A percentile compares a stretch with the other conserved stretches of the same genome.
Evolutionary conservation across 2,329 filamentous ascomycete genomes (phyloP).

Genomic region (Rhytidhysteron rufulum): DNA sequence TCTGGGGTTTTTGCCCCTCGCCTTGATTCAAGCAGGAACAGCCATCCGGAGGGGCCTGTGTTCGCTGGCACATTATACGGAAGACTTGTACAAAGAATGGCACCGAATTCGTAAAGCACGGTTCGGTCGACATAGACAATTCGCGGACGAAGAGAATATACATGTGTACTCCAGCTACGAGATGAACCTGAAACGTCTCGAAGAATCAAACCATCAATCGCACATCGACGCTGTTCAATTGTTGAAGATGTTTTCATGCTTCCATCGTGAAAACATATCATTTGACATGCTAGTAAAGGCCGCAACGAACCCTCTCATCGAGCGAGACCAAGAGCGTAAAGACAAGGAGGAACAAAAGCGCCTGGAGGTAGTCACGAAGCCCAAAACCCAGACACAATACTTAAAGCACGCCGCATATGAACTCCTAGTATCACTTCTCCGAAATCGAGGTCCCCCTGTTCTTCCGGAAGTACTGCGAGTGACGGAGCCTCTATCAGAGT

Average conservation of each 20-base stretch:
- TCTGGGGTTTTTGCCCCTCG: slow-evolving; percentile 24
- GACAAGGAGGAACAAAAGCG: not conserved
- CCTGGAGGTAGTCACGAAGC: not conserved
- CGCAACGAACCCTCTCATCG: slow-evolving; percentile 12
- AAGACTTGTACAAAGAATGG: slow-evolving; percentile 13
- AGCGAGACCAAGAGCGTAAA: slow-evolving; percentile 6
- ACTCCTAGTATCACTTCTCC: slow-evolving; percentile 2
- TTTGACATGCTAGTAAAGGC: slow-evolving; percentile 12
- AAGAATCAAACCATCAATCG: slow-evolving; percentile 6
- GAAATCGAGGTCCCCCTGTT: slow-evolving; percentile 4
- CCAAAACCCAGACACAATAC: not conserved
- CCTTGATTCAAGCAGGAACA: slow-evolving; percentile 19
- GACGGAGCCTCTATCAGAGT: not conserved
- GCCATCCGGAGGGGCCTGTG: slow-evolving; percentile 15
- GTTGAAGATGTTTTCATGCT: slow-evolving; percentile 9
- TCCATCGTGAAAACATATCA: slow-evolving; percentile 5
- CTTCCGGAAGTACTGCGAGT: slow-evolving; percentile 16
- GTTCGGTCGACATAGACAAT: slow-evolving; percentile 1
- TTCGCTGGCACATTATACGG: slow-evolving; percentile 14
- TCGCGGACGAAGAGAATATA: slow-evolving; percentile 10
- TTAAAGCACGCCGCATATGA: slow-evolving; percentile 1
- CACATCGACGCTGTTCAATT: slow-evolving; percentile 25
- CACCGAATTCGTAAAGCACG: slow-evolving; percentile 6
- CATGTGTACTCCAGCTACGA: slow-evolving; percentile 24
- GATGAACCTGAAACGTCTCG: slow-evolving; percentile 13